Evolutionary conservation across 768 basidiomycete genomes (phyloP).

Genomic region (Cystofilobasidium macerans): DNA sequence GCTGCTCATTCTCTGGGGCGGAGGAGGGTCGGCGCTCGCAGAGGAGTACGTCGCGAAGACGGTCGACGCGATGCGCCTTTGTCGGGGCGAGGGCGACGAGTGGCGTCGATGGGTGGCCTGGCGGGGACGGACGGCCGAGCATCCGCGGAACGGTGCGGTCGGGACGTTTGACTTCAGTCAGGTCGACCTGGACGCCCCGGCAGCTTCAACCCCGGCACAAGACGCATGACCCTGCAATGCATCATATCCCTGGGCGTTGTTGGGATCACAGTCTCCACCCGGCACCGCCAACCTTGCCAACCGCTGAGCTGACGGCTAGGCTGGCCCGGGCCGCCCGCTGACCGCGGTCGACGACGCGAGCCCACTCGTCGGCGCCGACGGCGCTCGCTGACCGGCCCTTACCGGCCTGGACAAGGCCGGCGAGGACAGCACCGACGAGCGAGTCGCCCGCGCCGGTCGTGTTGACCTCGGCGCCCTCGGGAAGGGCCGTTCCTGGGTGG

Average conservation of each 20-base stretch:
- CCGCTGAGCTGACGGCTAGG: conserved; percentile 1
- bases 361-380: conserved; percentile 1
- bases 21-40: neutral
- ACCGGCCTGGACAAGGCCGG: conserved; percentile 42
- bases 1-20: conserved; percentile 20
- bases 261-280: neutral
- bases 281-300: conserved; percentile 8
- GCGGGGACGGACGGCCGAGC: conserved; percentile 6
- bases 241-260: no score
- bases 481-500: conserved; percentile 50
- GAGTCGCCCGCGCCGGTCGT: conserved; percentile 91
- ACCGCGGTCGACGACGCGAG: conserved; percentile 10
- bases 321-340: conserved; percentile 21
- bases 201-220: no score
- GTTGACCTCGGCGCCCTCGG: conserved; percentile 45
- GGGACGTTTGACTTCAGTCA: conserved; percentile 2
- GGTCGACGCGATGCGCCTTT: neutral
- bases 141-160: conserved; percentile 13
- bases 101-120: conserved; percentile 5
- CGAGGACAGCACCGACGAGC: conserved; percentile 72
- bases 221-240: no score
- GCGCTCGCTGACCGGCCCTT: neutral
- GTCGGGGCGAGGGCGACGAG: conserved; percentile 14
- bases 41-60: conserved; percentile 13
- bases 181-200: neutral